These are phyloP conservation scores for Martiniozyma asiatica DNA, from an alignment of 1,139 yeast genomes.

Conservation along the genomic window DNA sequence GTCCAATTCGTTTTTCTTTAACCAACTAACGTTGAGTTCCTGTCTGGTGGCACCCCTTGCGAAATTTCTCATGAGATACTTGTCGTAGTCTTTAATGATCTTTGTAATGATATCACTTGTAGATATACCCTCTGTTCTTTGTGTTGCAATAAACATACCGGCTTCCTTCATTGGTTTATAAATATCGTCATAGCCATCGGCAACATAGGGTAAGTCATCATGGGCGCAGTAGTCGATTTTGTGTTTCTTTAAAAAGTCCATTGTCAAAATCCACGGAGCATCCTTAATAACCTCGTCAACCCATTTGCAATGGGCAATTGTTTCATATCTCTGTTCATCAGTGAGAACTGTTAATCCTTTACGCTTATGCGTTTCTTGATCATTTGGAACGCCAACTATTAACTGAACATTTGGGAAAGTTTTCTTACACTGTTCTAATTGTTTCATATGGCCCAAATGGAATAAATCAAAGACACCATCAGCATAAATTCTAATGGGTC, in stretches of 20 bases:
- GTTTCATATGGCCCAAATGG: constrained; percentile 96
- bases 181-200: constrained; percentile 78
- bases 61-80: constrained; percentile 90
- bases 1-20: constrained; percentile 91
- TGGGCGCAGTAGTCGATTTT: constrained; percentile 93
- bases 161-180: constrained; percentile 81
- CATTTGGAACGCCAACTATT: constrained; percentile 88
- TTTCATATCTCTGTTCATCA: constrained; percentile 80
- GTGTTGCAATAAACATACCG: constrained; percentile 90
- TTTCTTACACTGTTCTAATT: constrained; percentile 90
- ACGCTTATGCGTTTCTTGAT: constrained; percentile 77
- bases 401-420: constrained; percentile 75
- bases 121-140: constrained; percentile 91
- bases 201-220: constrained; percentile 91
- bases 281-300: constrained; percentile 90
- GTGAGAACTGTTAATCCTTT: constrained; percentile 88
- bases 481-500: constrained; percentile 87
- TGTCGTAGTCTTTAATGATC: constrained; percentile 90
- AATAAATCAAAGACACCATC: constrained; percentile 96
- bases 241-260: constrained; percentile 68
- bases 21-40: constrained; percentile 93
- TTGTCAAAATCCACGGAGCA: constrained; percentile 93
- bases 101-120: constrained; percentile 94
- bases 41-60: constrained; percentile 96
- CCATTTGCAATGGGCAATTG: constrained; percentile 86